phyloP scores from a whole-genome alignment of 1,284 basidiomycete species.

The Irpex lacteus region DNA sequence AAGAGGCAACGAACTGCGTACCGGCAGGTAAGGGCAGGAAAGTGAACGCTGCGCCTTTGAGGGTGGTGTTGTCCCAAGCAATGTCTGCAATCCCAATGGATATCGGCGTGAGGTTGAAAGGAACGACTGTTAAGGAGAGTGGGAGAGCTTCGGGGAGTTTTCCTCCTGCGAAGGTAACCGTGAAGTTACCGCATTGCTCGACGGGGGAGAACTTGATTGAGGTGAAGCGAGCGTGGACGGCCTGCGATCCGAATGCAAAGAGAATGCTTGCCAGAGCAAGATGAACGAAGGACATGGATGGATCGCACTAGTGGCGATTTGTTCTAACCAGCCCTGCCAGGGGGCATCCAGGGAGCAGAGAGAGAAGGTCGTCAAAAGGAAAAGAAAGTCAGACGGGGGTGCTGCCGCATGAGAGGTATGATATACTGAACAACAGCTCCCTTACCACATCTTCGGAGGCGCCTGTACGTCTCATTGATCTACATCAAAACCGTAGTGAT shows the following conservation, averaged over 20 bases:
- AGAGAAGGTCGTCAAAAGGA: neutral
- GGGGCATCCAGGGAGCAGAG: conserved; percentile 19
- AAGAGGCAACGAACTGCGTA: conserved; percentile 51
- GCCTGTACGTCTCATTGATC: neutral
- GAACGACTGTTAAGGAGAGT: conserved; percentile 49
- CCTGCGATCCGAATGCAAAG: conserved; percentile 44
- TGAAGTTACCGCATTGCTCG: conserved; percentile 53
- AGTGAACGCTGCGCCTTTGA: conserved; percentile 42
- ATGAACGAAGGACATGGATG: conserved; percentile 28
- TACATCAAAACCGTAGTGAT: neutral
- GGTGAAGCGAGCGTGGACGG: conserved; percentile 38
- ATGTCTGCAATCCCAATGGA: conserved; percentile 41
- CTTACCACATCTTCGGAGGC: neutral
- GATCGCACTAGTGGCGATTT: neutral
- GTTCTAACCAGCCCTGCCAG: neutral
- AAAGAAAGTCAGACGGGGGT: neutral
- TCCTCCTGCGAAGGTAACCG: conserved; percentile 43
- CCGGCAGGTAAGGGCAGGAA: conserved; percentile 51
- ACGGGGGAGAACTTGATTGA: conserved; percentile 48
- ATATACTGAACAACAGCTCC: neutral
- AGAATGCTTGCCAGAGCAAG: conserved; percentile 35
- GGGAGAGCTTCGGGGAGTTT: conserved; percentile 35
- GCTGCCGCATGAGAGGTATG: neutral
- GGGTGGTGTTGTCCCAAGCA: conserved; percentile 35
- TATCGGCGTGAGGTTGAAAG: conserved; percentile 48